Evolutionary conservation across 441 rosid genomes (phyloP), one percentile per base, ranked within the genome.

Genomic region (Gossypium davidsonii): DNA sequence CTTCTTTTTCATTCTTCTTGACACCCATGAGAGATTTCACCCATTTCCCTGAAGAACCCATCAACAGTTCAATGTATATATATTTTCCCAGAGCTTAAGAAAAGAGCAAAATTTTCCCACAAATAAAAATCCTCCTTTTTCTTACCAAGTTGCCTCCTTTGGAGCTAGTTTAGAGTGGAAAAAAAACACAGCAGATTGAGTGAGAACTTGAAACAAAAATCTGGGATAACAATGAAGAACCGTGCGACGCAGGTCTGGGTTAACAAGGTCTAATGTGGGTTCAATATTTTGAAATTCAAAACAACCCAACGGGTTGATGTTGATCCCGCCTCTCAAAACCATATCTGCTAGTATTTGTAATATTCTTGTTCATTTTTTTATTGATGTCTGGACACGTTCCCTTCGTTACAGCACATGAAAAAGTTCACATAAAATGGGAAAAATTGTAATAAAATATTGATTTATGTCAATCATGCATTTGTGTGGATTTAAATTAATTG

Each of bases 21-120:
- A 86, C 86, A 68, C 93, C 90, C 5, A 89, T 85, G 34, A 90
- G 81, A 25, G 97, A 87, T 75, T 90, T 92, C 12, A 94, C 88
- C 98, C 98, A 94, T 79, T 88, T 94, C 28, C 95, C 97, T 60
- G 98, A 86, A 70, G 88, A 92, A 81, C 97, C 97, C 96, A 71
- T 71, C 1, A 23, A 8, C 6, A 17, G 49, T 37, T 34, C 49
- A 62, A 62, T 5, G 25, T 15, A 62, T 34, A 37, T 34, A 8
- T 15, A 37, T 37, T 7, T 37, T 17, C 49, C 39, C 48, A 37
- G 7, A 62, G 67, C 49, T 34, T 49, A 59, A 12, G 28, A 57
- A 26, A 59, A 12, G 8, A 21, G 18, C n/a, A n/a, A n/a, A n/a
- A n/a, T n/a, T n/a, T n/a, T n/a, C n/a, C n/a, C n/a, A n/a, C n/a